Conservation (phyloP, 106 monocot species). For the Alisma plantagoaquatica region DNA sequence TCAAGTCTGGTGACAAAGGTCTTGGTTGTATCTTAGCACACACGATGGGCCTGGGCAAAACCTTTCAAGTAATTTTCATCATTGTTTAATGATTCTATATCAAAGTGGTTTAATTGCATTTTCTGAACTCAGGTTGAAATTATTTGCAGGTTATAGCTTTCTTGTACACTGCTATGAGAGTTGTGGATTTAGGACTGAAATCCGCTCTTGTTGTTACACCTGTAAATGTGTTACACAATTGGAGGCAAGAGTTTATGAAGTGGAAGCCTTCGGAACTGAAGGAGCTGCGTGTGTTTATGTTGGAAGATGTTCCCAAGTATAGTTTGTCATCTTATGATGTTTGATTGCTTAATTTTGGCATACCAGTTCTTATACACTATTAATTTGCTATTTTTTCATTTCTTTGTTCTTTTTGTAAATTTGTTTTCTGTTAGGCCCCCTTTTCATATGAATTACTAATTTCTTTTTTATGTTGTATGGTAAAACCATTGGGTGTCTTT, state of each 20-base stretch:
- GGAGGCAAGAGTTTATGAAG: slow-evolving; percentile 80
- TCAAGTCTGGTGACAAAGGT: slow-evolving; percentile 91
- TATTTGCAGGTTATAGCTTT: slow-evolving; percentile 74
- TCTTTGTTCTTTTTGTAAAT: no score
- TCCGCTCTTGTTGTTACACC: slow-evolving; percentile 85
- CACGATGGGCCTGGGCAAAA: slow-evolving; percentile 99
- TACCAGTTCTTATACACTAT: slow-evolving; percentile 1
- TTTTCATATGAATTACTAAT: no score
- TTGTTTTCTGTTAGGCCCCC: no score
- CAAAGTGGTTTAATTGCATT: no score
- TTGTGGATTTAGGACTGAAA: slow-evolving; percentile 61
- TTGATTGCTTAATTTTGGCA: no score
- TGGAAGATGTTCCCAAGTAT: slow-evolving; percentile 89
- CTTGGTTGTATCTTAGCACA: slow-evolving; percentile 99
- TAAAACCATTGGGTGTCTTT: no score
- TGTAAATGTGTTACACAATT: slow-evolving; percentile 96
- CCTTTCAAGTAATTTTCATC: slow-evolving; percentile 59
- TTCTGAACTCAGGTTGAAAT: no score
- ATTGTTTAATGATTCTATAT: no score
- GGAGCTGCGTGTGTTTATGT: slow-evolving; percentile 74
- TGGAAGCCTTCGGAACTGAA: slow-evolving; percentile 79
- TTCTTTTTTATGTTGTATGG: no score
- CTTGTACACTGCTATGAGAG: slow-evolving; percentile 76
- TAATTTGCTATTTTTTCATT: no score
- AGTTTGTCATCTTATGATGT: no score